Base-by-base conservation (phyloP, 768 basidiomycete species). In the Collybiopsis confluens region DNA sequence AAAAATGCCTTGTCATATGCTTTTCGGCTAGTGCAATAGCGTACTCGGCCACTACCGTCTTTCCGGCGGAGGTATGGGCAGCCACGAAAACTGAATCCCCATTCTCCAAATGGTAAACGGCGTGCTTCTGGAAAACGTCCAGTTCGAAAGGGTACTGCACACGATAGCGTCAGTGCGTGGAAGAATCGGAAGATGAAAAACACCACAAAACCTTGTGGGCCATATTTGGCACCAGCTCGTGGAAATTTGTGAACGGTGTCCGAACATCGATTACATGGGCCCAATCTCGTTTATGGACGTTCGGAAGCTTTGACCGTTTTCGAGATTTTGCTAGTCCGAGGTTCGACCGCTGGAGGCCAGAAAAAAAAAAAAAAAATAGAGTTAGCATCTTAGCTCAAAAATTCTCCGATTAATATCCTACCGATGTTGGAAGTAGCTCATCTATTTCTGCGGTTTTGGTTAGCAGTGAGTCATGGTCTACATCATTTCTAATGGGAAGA, bases 11-110 rank as follows among this genome's bases (percentile, higher is more conserved):
- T n/a, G 97, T 99, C 94, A 99, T 97, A 71, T 99, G 97, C 64
- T 94, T 95, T 59, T 87, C 90, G 4, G 97, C 96, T 8, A 99
- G 77, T 4, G 95, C 91, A 61, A 99, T 98, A 1, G 97, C 97
- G 68, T 98, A 99, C 65, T 99, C 97, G 0, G 97, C 97, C 7
- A 99, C 97, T 16, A 98, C 97, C 1, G 97, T 99, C 71, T 99
- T 99, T 30, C 97, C 97, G 15, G 97, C 97, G n/a, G 92, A 95
- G 3, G 97, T 99, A 70, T 99, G 97, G 4, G 97, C 97, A 13
- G 97, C 97, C n/a, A 99, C 95, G 66, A 99, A 99, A 16, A 99
- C 96, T 11, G 93, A 96, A 60, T 99, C 92, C 8, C 95, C 97
- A 76, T 90, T 84, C 68, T 99, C 97, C 16, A 99, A 78, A 69